Base-by-base conservation (phyloP, 164 flowering plant species). In the Piper longum region DNA sequence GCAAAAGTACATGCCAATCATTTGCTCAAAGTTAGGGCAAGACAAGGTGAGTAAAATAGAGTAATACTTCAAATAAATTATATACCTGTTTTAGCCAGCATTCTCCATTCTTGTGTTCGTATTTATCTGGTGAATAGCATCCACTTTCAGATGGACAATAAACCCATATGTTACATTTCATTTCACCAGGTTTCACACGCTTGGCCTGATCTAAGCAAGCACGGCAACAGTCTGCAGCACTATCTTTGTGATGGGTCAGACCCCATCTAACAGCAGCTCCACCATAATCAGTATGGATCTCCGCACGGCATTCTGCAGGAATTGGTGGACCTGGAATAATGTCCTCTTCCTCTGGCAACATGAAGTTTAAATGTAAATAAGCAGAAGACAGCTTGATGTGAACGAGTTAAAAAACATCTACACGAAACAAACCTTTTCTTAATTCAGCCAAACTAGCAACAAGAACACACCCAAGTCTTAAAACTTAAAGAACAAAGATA, bases 251-350 rank as follows among this genome's bases (percentile, higher is more conserved):
- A 71, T 91, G 88, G 12, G 96, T 91, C 48, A 87, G 96, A 44
- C 99, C 99, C 99, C 99, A 95, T 67, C 80, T 83, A 44, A 95
- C 90, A 68, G 99, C 99, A 64, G 72, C 78, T 57, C 99, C 99
- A 73, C 18, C 93, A 79, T 95, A 95, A 73, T 95, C 99, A 3
- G 93, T 82, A 72, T 87, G 99, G 62, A 78, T 73, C 65, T 95
- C 96, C 19, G 86, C 82, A 66, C 83, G 72, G 76, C 99, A 95
- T 74, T 91, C 83, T 40, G 83, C 85, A 65, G 93, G 96, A 69
- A 85, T 63, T 16, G 87, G 84, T 68, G 78, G 80, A n/a, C 99
- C 97, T 43, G 98, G 79, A 68, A 89, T 71, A 39, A 89, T 71
- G 39, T 76, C 69, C 9, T 81, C 84, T 54, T 89, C 97, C 87